Conservation (phyloP, 1,139 yeast genomes). For the Trichomonascaceae sp. region DNA sequence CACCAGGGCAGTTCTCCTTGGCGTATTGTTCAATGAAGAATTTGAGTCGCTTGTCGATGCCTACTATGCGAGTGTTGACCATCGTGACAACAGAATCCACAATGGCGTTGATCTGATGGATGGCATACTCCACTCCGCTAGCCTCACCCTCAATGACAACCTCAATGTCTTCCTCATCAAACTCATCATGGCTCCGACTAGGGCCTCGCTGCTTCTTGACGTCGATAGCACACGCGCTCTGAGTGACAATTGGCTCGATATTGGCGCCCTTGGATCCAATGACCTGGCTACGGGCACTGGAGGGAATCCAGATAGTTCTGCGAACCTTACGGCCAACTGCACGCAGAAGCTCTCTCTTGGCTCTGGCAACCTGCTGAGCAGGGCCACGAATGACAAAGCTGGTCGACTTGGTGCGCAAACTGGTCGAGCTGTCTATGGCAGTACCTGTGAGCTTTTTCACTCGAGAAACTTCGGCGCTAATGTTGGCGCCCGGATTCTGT, state of each 20-base stretch:
- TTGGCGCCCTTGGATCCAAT: conserved; percentile 85
- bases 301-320: conserved; percentile 54
- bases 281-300: conserved; percentile 62
- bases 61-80: conserved; percentile 19
- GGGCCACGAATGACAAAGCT: conserved; percentile 78
- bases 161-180: conserved; percentile 41
- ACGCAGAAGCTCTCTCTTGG: conserved; percentile 64
- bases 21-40: conserved; percentile 15
- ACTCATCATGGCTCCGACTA: conserved; percentile 24
- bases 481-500: conserved; percentile 13
- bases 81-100: conserved; percentile 50
- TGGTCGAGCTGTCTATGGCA: conserved; percentile 72
- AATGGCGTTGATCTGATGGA: conserved; percentile 52
- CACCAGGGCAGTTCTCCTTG: background rate
- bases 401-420: conserved; percentile 64
- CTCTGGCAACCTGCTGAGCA: conserved; percentile 52
- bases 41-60: conserved; percentile 28
- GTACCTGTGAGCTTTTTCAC: conserved; percentile 53
- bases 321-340: conserved; percentile 55
- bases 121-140: conserved; percentile 71
- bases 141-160: conserved; percentile 74
- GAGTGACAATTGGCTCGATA: conserved; percentile 64
- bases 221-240: conserved; percentile 63
- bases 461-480: conserved; percentile 26
- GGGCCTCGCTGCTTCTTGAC: conserved; percentile 38